Conservation (phyloP, 2,329 filamentous ascomycete species). For the Scortechinia acanthostroma region DNA sequence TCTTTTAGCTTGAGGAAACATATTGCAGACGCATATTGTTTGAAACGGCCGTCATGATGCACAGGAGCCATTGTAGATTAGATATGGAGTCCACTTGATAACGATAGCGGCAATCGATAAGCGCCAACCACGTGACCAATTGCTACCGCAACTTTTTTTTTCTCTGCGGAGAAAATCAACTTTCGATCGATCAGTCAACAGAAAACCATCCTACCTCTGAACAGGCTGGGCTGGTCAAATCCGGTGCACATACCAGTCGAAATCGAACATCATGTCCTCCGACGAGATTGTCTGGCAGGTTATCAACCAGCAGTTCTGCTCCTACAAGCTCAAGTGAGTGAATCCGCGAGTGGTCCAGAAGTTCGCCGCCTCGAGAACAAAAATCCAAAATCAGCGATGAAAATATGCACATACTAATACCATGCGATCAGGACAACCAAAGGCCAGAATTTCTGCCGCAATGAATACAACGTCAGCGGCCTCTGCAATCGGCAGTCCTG, state of each 20-base stretch:
- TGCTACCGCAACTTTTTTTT: slow-evolving; percentile 3
- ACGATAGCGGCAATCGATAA: too few species aligned
- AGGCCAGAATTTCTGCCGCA: slow-evolving; percentile 87
- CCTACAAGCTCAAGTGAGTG: slow-evolving; percentile 82
- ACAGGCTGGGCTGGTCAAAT: too few species aligned
- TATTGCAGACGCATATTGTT: background rate
- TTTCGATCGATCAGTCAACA: too few species aligned
- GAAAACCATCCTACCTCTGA: too few species aligned
- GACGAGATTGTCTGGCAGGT: slow-evolving; percentile 98
- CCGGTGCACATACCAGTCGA: background rate
- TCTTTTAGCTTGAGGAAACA: background rate
- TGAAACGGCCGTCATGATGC: too few species aligned
- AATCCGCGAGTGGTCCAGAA: slow-evolving; percentile 4
- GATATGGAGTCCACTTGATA: too few species aligned
- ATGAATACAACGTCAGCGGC: slow-evolving; percentile 82
- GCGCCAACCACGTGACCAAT: slow-evolving; percentile 1
- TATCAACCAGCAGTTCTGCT: slow-evolving; percentile 91
- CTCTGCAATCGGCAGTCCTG: slow-evolving; percentile 83
- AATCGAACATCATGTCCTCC: slow-evolving; percentile 62
- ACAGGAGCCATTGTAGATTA: too few species aligned
- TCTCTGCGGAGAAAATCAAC: background rate
- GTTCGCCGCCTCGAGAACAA: slow-evolving; percentile 2
- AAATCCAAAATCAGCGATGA: background rate
- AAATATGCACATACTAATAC: too few species aligned
- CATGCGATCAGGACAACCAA: slow-evolving; percentile 60